Percentiles rank a stretch among this genome's conserved stretches.
phyloP scores from a whole-genome alignment of 768 basidiomycete species.

The Leccinellum rugosiceps region DNA sequence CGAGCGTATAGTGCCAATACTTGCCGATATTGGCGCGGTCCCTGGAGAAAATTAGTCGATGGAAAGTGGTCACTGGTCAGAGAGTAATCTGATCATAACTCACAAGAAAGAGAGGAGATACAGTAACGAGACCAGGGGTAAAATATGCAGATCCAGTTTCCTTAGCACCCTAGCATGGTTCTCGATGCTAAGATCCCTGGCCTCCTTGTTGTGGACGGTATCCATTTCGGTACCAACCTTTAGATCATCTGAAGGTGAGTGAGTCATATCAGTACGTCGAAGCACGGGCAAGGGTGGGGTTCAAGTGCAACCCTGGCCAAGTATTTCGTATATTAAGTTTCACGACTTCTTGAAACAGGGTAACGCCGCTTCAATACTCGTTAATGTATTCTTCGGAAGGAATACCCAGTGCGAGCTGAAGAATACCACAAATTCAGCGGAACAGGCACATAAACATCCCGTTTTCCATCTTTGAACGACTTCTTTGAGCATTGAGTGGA shows the following conservation, averaged over 20 bases:
- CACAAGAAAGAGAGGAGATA: background rate
- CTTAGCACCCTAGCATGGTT: background rate
- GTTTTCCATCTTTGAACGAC: background rate
- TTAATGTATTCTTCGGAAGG: background rate
- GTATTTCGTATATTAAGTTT: background rate
- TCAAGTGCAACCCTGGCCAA: background rate
- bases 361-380: background rate
- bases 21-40: conserved; percentile 46
- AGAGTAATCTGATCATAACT: background rate
- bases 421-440: background rate
- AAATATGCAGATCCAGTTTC: background rate
- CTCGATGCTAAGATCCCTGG: no score
- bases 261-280: background rate
- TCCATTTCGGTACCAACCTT: conserved; percentile 3
- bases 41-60: conserved; percentile 15
- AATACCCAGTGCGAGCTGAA: background rate
- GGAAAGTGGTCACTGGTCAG: background rate
- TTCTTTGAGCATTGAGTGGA: background rate
- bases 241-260: background rate
- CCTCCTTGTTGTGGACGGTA: conserved; percentile 12
- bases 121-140: background rate
- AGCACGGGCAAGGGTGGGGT: background rate
- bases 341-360: background rate
- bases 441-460: background rate
- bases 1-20: conserved; percentile 1